Base-by-base conservation (phyloP, 371 early-diverging fungal genomes). In the Mortierella sp. region DNA sequence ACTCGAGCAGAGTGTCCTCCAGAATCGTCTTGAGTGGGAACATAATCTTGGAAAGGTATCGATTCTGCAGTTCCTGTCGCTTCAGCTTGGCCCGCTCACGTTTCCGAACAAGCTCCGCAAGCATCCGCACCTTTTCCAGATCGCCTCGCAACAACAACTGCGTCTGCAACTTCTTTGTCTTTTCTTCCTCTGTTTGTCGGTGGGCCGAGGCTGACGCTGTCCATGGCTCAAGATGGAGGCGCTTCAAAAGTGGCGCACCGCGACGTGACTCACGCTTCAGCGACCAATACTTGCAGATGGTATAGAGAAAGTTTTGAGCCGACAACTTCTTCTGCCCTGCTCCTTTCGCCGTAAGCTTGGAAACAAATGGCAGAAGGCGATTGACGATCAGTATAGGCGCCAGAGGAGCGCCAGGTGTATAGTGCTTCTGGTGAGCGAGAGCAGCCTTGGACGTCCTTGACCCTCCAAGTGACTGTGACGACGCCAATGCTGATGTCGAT, bases 191-290 rank as follows among this genome's bases (percentile, higher is more conserved):
- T 27, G 94, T 93, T 51, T 96, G 95, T 49, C 95, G 94, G 72
- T 93, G 91, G 71, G 94, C 95, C 0, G 97, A 93, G 0, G 94
- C 93, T n/a, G 94, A 94, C 3, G 97, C 97, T 0, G 98, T 97
- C 98, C 99, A 98, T 24, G 99, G 98, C 94, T 99, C 99, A 75
- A 99, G 84, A 83, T 98, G 98, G n/a, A 99, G 89, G 48, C 99
- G 91, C 84, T 98, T 99, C 41, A 99, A 89, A 6, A 99, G 89
- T 2, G 99, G 97, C 1, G 97, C 98, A 1, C 98, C 98, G 41
- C 97, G 92, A 18, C 98, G 84, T 5, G 94, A 87, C 77, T 95
- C 94, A 38, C 98, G 94, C 87, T 99, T 99, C 16, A 98, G 88
- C 0, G 98, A 93, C 99, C 99, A 99, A 88, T 98, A 99, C 76